phyloP scores from a whole-genome alignment of 1,284 basidiomycete species.

The Apiotrichum veenhuisii region DNA sequence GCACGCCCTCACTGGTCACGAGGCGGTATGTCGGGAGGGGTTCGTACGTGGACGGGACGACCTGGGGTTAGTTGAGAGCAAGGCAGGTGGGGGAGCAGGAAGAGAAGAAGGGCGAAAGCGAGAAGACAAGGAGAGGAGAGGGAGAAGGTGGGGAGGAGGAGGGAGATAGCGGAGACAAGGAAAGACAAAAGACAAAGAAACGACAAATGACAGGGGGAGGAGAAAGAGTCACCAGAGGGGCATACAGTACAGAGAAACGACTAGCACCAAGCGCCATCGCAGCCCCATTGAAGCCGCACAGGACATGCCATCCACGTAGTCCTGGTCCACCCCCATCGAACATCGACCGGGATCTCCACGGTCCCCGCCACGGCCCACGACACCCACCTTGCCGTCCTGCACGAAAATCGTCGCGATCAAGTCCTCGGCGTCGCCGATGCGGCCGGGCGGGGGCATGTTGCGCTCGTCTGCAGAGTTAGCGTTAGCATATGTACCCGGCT shows the following conservation, averaged over 20 bases:
- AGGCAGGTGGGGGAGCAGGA: neutral
- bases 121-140: neutral
- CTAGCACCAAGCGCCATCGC: no score
- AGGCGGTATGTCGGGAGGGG: constrained; percentile 44
- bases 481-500: constrained; percentile 21
- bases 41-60: constrained; percentile 43
- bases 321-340: neutral
- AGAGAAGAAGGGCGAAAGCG: neutral
- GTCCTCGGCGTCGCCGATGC: constrained; percentile 50
- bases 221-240: no score
- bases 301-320: no score
- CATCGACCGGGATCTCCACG: no score
- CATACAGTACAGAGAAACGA: no score
- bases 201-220: no score
- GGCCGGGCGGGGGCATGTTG: constrained; percentile 42
- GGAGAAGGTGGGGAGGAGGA: neutral
- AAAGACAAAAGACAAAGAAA: no score
- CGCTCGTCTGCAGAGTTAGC: constrained; percentile 42
- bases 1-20: constrained; percentile 42
- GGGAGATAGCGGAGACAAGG: neutral
- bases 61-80: constrained; percentile 17
- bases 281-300: no score
- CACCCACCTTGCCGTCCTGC: constrained; percentile 42
- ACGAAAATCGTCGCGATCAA: constrained; percentile 48
- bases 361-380: no score